Evolutionary conservation across 257 asterid genomes (phyloP), one percentile per base, ranked within the genome.

Genomic region (Solanum rostratum): DNA sequence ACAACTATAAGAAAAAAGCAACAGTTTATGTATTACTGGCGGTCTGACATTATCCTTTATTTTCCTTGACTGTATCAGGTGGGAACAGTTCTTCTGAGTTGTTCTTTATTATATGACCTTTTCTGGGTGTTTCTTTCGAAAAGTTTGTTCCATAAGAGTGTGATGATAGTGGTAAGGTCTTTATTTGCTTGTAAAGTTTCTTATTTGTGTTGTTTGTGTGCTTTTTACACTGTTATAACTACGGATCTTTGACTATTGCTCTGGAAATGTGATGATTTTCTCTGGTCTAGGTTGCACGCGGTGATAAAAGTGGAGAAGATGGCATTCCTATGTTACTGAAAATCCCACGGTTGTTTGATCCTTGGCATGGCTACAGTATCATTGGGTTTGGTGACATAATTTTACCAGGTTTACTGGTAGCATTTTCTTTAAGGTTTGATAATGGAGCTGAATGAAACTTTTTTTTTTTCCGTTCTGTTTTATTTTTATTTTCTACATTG

Each of bases 111-210:
- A 84, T 97, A 97, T 46, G 99, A 97, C 88, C 96, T 97, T 14
- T 94, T 95, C 84, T 97, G 99, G 99, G 99, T 97, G 84, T 97
- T 97, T 69, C 86, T 94, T 89, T 93, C 99, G 66, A 93, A 97
- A 86, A 85, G 88, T 95, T 90, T 91, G 98, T 97, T 97, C 92
- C 91, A 95, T 24, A 91, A 97, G 93, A 97, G 99, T 53, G 98
- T 97, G 70, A 97, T 97, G 99, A 97, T 97, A 87, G 99, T 97
- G 96, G 99, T 97, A 84, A 87, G 94, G 80, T 70, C 49, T 68
- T 73, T 81, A 57, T 54, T 59, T 39, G 50, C 57, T 68, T 83
- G 80, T 52, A 27, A 22, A 39, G 33, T 68, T 68, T 69, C 82
- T 29, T 78, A 7, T 78, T 10, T 78, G 16, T 50, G 82, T 50